Conservation (phyloP, 2,329 filamentous ascomycete genomes). For the Pyrenophora graminea region DNA sequence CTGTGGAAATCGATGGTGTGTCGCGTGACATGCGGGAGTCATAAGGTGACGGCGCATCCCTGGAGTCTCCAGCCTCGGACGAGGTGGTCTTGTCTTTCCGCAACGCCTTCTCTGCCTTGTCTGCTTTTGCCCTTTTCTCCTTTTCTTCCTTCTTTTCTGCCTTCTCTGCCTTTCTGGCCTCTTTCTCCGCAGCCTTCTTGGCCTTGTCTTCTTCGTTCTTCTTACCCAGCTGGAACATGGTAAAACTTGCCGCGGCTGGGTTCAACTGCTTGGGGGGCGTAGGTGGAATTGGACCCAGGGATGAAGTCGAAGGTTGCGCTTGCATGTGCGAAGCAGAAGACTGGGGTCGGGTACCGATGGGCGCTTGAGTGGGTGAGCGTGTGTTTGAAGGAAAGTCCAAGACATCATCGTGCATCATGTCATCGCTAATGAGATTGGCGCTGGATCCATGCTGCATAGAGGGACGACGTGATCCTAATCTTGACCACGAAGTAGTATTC, state of each 20-base stretch:
- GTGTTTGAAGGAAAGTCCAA: constrained; percentile 55
- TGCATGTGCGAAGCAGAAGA: constrained; percentile 57
- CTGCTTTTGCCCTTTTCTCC: constrained; percentile 46
- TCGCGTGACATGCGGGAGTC: constrained; percentile 49
- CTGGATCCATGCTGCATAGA: constrained; percentile 79
- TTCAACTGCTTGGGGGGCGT: constrained; percentile 68
- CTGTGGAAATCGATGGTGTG: constrained; percentile 50
- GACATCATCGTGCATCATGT: constrained; percentile 55
- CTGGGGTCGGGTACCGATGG: constrained; percentile 79
- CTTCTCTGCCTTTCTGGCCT: constrained; percentile 38
- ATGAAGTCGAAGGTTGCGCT: constrained; percentile 11
- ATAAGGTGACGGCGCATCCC: constrained; percentile 33
- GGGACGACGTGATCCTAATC: constrained; percentile 77
- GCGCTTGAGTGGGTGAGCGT: constrained; percentile 60
- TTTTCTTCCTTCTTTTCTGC: constrained; percentile 44
- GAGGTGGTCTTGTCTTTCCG: constrained; percentile 43
- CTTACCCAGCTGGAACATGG: constrained; percentile 44
- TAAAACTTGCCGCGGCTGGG: constrained; percentile 87
- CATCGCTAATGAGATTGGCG: constrained; percentile 61
- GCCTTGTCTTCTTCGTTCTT: constrained; percentile 42
- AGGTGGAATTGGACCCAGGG: constrained; percentile 41
- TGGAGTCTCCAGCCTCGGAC: constrained; percentile 28
- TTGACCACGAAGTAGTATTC: constrained; percentile 64
- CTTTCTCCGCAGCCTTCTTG: constrained; percentile 46
- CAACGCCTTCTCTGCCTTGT: constrained; percentile 38